Conservation (phyloP, 495 filamentous ascomycete genomes). For the Xylaria venustula region DNA sequence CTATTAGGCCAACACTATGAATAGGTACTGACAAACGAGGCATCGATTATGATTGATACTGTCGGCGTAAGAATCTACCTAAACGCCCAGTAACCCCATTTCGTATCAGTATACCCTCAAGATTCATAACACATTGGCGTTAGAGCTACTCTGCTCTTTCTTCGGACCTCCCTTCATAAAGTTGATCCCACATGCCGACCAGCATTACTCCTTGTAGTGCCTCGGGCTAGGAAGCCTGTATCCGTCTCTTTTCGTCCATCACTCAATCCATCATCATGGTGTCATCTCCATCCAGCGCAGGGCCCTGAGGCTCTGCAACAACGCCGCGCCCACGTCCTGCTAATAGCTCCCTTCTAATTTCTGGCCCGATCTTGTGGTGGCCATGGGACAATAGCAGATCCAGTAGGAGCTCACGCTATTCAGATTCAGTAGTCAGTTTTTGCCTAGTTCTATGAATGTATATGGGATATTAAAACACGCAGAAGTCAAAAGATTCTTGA, state of each 20-base stretch:
- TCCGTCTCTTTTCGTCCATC: neutral
- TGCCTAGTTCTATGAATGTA: neutral
- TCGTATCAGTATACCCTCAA: neutral
- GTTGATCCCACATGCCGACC: too few species aligned
- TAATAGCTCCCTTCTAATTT: slow-evolving; percentile 85
- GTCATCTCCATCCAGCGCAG: slow-evolving; percentile 72
- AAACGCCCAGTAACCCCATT: slow-evolving; percentile 9
- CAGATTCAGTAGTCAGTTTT: neutral
- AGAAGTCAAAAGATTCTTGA: too few species aligned
- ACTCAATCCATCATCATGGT: slow-evolving; percentile 68
- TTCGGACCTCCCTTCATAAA: neutral
- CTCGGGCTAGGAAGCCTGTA: too few species aligned
- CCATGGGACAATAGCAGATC: slow-evolving; percentile 86
- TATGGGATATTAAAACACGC: too few species aligned
- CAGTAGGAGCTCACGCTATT: slow-evolving; percentile 73
- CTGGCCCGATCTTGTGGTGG: slow-evolving; percentile 85
- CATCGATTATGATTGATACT: neutral
- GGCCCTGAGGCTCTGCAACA: slow-evolving; percentile 52
- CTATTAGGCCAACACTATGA: too few species aligned
- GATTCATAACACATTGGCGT: slow-evolving; percentile 14
- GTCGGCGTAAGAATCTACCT: neutral
- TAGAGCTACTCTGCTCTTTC: neutral
- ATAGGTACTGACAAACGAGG: too few species aligned
- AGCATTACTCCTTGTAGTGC: too few species aligned
- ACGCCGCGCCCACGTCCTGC: slow-evolving; percentile 87